Base-by-base conservation (phyloP, 2,329 filamentous ascomycete genomes). In the Biscogniauxia marginata region DNA sequence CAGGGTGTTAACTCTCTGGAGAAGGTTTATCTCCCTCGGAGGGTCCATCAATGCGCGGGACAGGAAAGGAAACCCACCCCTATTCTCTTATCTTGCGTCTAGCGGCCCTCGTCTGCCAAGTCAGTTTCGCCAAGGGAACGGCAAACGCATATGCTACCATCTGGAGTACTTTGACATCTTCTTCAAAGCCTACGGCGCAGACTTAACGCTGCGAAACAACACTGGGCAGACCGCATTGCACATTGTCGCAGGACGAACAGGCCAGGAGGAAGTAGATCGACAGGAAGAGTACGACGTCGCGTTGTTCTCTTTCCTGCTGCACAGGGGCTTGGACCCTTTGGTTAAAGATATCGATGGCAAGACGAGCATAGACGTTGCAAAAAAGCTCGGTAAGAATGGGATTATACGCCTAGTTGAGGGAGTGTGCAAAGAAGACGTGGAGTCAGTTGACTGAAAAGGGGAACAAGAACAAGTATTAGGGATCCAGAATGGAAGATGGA, bases 11-110 rank as follows among this genome's bases (percentile, higher is more conserved):
- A 25, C 46, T 1, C 54, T 66, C 25, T 66, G 64, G 64, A 49
- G 60, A 47, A 43, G 52, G 45, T 63, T 54, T 34, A 34, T 65
- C 13, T 25, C 44, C 16, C 39, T 50, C 16, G 63, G 58, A 4
- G 57, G 58, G 1, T 54, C 53, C 21, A 59, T 65, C 43, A 62
- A 64, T 54, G 52, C 46, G 19, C 46, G 50, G 18, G 57, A 68
- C 46, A 19, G 11, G 24, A n/a, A 24, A 19, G 34, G 50, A 9
- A 44, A 25, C 20, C 34, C 34, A 8, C 34, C 50, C 16, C 50
- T 52, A 4, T 52, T 52, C 24, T n/a, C 21, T 1, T 52, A 45
- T 22, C 34, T 52, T 3, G 50, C 50, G 8, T 30, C 50, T 2
- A 25, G 8, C 34, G 50, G 43, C 16, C 34, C 34, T 21, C 34